These are phyloP conservation scores for Podaxis carcinomalis DNA, from an alignment of 768 basidiomycete species.

Conservation along the genomic window DNA sequence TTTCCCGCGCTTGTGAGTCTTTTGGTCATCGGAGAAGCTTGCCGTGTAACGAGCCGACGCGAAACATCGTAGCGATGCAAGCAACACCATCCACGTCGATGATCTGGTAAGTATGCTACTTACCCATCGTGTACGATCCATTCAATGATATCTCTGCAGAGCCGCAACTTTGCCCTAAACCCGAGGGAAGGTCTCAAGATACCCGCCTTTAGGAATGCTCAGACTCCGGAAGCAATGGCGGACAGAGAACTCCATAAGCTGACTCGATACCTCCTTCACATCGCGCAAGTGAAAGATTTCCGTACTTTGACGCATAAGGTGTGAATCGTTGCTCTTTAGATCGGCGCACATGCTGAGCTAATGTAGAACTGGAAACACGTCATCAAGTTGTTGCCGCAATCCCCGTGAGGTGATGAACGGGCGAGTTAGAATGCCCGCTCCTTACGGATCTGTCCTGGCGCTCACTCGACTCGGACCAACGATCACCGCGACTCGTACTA, in stretches of 20 bases:
- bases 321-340: slow-evolving; percentile 14
- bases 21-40: not conserved
- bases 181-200: slow-evolving; percentile 83
- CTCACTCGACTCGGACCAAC: not conserved
- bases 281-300: slow-evolving; percentile 60
- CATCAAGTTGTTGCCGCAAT: slow-evolving; percentile 33
- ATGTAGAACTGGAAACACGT: slow-evolving; percentile 50
- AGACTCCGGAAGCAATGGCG: slow-evolving; percentile 55
- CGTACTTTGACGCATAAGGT: slow-evolving; percentile 66
- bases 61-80: slow-evolving; percentile 40
- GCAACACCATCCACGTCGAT: slow-evolving; percentile 85
- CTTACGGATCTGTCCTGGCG: not conserved
- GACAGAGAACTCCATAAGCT: slow-evolving; percentile 70
- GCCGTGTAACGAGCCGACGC: not conserved
- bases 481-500: not conserved
- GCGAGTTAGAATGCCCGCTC: not conserved
- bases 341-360: not conserved
- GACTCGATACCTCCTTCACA: slow-evolving; percentile 59
- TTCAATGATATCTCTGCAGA: slow-evolving; percentile 29
- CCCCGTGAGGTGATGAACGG: not conserved
- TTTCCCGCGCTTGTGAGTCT: slow-evolving; percentile 70
- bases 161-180: slow-evolving; percentile 86
- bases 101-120: slow-evolving; percentile 52
- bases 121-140: not conserved
- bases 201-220: slow-evolving; percentile 74